Evolutionary conservation across 2,329 filamentous ascomycete species (phyloP).

Genomic region (Teratosphaeria viscida): DNA sequence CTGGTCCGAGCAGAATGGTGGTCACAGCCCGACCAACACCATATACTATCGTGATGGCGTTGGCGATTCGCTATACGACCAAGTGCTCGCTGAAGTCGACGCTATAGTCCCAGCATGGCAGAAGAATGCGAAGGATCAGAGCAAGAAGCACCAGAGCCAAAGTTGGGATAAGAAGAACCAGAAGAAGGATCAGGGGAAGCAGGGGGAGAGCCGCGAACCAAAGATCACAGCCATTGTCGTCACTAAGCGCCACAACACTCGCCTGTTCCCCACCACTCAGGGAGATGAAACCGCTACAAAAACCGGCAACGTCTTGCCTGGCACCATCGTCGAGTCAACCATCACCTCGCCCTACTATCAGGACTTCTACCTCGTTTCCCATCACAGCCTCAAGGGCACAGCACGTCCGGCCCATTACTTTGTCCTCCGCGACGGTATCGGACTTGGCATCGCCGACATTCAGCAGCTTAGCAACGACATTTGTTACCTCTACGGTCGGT

Average conservation of each 20-base stretch:
- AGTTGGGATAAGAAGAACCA: too few species aligned
- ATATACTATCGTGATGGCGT: slow-evolving; percentile 5
- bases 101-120: neutral
- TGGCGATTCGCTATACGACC: neutral
- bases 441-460: neutral
- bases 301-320: slow-evolving; percentile 6
- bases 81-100: neutral
- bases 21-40: neutral
- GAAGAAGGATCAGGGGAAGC: neutral
- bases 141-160: too few species aligned
- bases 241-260: slow-evolving; percentile 29
- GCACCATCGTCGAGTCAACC: slow-evolving; percentile 7
- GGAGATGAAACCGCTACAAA: neutral
- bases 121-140: neutral
- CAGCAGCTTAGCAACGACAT: slow-evolving; percentile 18
- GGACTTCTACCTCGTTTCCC: slow-evolving; percentile 14
- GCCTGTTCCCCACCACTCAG: slow-evolving; percentile 24
- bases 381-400: slow-evolving; percentile 7
- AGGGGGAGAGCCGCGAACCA: too few species aligned
- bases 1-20: slow-evolving; percentile 7
- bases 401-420: slow-evolving; percentile 19
- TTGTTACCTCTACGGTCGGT: slow-evolving; percentile 26
- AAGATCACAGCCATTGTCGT: slow-evolving; percentile 18
- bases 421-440: slow-evolving; percentile 21
- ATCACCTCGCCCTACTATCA: slow-evolving; percentile 3